Evolutionary conservation across 805 yeast species (phyloP), one percentile per base, ranked within the genome.

Genomic region (Saccharomycopsis schoenii): DNA sequence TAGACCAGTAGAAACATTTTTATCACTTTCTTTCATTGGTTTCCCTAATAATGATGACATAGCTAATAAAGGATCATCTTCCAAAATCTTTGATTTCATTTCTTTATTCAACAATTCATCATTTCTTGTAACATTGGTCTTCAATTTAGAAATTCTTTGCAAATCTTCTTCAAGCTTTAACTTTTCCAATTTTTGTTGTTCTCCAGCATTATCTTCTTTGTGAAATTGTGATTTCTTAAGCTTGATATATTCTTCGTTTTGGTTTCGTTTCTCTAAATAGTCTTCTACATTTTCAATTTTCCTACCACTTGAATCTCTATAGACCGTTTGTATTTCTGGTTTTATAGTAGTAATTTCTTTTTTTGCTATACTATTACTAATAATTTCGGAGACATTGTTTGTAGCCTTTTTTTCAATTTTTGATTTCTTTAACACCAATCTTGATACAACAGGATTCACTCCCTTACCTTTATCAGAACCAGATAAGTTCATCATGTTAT

Each of bases 11-110:
- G 39, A 4, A 9, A 10, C 14, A 15, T 36, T 39, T 14, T n/a
- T 39, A n/a, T 51, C 21, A 24, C 19, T 55, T 58, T 42, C 5
- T 47, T 55, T 55, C 55, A 19, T 47, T 54, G 2, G 75, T 71
- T 14, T 66, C 56, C 17, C 76, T 70, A 2, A 68, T 64, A 62
- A 67, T 63, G 58, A 64, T 67, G 62, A 51, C 19, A 61, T 58
- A 12, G 56, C 57, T 3, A 62, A 50, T n/a, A 62, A 40, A 4
- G 65, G 65, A 52, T 62, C 65, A 47, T 62, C 65, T 29, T 47
- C 63, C 40, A 47, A 29, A 8, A 59, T 52, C 37, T 40, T 55
- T 10, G 61, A 25, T 34, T 54, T 42, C 55, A 34, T 37, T 36
- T 62, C 61, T 36, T 52, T 47, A 36, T 62, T 62, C n/a, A 60